A percentile compares a stretch with the other conserved stretches of the same genome.
Conservation (phyloP, 257 asterid species). For the Orobanche coerulescens region DNA sequence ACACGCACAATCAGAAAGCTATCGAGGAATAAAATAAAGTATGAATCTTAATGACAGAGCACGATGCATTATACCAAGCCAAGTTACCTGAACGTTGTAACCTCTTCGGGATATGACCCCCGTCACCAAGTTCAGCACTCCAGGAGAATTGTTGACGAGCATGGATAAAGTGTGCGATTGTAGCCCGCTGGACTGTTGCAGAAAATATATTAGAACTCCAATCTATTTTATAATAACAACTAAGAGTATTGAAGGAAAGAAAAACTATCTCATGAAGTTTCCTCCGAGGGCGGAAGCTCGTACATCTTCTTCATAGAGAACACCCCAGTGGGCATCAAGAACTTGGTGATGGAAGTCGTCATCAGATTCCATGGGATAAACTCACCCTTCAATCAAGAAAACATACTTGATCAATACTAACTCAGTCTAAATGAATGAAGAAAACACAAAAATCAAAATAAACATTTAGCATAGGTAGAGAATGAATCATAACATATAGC, state of each 20-base stretch:
- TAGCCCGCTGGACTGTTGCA: constrained; percentile 64
- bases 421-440: constrained; percentile 1
- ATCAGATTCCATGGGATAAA: constrained; percentile 74
- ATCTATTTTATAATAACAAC: constrained; percentile 2
- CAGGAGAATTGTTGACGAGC: constrained; percentile 64
- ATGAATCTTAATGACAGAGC: background rate
- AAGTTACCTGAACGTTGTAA: constrained; percentile 62
- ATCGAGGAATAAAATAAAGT: background rate
- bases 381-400: constrained; percentile 63
- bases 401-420: constrained; percentile 7
- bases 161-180: constrained; percentile 72
- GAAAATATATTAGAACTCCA: constrained; percentile 7
- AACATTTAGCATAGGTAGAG: constrained; percentile 17
- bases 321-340: constrained; percentile 90
- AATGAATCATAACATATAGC: too few species aligned
- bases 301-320: constrained; percentile 70
- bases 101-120: constrained; percentile 88
- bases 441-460: constrained; percentile 5
- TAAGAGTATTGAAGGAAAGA: too few species aligned
- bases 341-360: constrained; percentile 49
- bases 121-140: constrained; percentile 74
- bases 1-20: constrained; percentile 13
- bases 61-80: constrained; percentile 7
- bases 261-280: too few species aligned
- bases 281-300: too few species aligned